Base-by-base conservation (phyloP, 805 yeast genomes). In the Yamadazyma nakazawae region DNA sequence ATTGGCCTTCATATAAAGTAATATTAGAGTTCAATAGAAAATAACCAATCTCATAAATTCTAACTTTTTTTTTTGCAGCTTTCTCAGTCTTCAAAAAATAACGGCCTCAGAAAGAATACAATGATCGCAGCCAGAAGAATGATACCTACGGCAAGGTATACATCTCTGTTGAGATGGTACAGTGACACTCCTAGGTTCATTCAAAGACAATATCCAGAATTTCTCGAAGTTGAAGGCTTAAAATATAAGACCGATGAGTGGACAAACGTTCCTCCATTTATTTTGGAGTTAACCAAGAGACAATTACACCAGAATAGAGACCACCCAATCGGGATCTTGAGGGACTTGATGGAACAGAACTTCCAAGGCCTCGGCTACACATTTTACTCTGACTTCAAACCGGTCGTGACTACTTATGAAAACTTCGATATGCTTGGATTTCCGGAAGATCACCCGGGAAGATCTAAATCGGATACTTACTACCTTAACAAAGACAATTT, bases 361-460 rank as follows among this genome's bases (percentile, higher is more conserved):
- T 81, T 94, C 61, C 55, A 72, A 16, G 79, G 78, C 0, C 65
- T 84, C 39, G 96, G 90, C 2, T 82, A 84, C 61, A 85, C 96
- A 0, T 82, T 82, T 55, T 89, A 84, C 66, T 87, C 85, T 60
- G 78, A 87, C 47, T 88, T 90, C 67, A 74, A 77, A 49, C 97
- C 99, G 0, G 86, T 80, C 1, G 99, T 94, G 0, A 75, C 91
- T 2, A 85, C 81, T 1, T 79, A 72, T 58, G 88, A 92, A 59
- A 94, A 94, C 62, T 94, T 94, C 60, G 99, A 94, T 62, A 87
- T 85, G 1, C 74, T 94, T 32, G 97, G 96, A 0, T 92, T 94
- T 64, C 96, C 97, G 1, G 58, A 64, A 31, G 96, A 91, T 59
- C 99, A 94, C 62, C 96, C 96, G 0, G 97, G 99, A 2, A 76